These are phyloP conservation scores for Gynandropsis gynandra DNA, from an alignment of 345 rosid species.

Conservation along the genomic window DNA sequence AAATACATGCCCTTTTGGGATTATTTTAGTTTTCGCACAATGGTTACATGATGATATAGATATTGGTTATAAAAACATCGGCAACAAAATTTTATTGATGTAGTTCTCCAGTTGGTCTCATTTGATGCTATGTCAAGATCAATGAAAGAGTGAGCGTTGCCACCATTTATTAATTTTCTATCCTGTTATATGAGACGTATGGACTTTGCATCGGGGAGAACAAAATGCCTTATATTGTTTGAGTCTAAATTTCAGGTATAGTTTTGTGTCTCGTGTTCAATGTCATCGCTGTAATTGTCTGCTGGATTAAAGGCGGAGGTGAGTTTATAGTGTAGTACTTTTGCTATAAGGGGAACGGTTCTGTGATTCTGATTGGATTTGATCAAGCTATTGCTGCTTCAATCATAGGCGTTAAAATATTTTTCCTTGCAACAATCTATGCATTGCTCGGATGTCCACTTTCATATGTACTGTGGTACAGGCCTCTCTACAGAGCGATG, in stretches of 20 bases:
- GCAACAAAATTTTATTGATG: too few relatives aligned
- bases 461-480: conserved; percentile 90
- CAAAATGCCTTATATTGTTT: background rate
- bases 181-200: background rate
- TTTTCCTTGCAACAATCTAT: conserved; percentile 84
- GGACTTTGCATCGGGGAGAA: background rate
- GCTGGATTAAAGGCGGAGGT: conserved; percentile 97
- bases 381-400: conserved; percentile 5
- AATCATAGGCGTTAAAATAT: conserved; percentile 72
- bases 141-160: too few relatives aligned
- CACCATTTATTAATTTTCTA: background rate
- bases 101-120: too few relatives aligned
- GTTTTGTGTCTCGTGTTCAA: conserved; percentile 82
- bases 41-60: too few relatives aligned
- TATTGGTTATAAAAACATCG: too few relatives aligned
- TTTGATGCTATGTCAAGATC: too few relatives aligned
- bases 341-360: background rate
- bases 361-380: conserved; percentile 8
- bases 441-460: conserved; percentile 78
- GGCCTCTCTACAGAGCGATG: conserved; percentile 97
- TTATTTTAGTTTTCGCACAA: too few relatives aligned
- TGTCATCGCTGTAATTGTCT: conserved; percentile 67
- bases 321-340: conserved; percentile 21
- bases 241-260: conserved; percentile 50
- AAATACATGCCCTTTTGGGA: too few relatives aligned